These are phyloP conservation scores for Hypoxylon sp. DNA, from an alignment of 2,329 filamentous ascomycete genomes.

Conservation along the genomic window DNA sequence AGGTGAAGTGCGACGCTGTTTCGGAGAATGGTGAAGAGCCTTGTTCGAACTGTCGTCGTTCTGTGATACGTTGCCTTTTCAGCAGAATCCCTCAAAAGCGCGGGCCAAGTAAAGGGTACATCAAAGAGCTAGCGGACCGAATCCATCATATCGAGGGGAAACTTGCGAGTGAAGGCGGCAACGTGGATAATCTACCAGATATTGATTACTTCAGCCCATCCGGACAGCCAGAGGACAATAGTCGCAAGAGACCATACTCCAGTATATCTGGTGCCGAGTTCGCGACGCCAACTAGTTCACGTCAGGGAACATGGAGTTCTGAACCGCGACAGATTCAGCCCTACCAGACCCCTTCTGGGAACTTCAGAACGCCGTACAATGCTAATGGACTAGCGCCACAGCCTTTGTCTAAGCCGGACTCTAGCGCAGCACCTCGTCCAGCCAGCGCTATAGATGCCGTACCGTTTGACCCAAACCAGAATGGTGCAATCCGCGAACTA, in stretches of 20 bases:
- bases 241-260: constrained; percentile 56
- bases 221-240: constrained; percentile 58
- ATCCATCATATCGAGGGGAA: constrained; percentile 87
- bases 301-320: constrained; percentile 63
- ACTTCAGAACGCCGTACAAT: constrained; percentile 54
- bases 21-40: constrained; percentile 80
- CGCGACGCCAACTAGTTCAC: constrained; percentile 58
- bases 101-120: constrained; percentile 94
- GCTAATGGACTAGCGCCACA: constrained; percentile 64
- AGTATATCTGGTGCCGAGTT: constrained; percentile 56
- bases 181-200: constrained; percentile 54
- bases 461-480: constrained; percentile 52
- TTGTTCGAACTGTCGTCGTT: constrained; percentile 85
- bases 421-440: constrained; percentile 55
- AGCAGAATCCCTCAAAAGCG: constrained; percentile 90
- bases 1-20: constrained; percentile 88
- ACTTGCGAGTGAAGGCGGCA: constrained; percentile 68
- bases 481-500: constrained; percentile 56
- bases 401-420: constrained; percentile 58
- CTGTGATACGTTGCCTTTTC: constrained; percentile 84
- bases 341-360: constrained; percentile 56
- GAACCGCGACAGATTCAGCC: constrained; percentile 64
- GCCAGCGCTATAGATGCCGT: constrained; percentile 52
- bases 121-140: constrained; percentile 90
- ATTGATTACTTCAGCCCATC: constrained; percentile 62